phyloP scores from a whole-genome alignment of 2,329 filamentous ascomycete genomes.

The Sclerotinia glacialis region DNA sequence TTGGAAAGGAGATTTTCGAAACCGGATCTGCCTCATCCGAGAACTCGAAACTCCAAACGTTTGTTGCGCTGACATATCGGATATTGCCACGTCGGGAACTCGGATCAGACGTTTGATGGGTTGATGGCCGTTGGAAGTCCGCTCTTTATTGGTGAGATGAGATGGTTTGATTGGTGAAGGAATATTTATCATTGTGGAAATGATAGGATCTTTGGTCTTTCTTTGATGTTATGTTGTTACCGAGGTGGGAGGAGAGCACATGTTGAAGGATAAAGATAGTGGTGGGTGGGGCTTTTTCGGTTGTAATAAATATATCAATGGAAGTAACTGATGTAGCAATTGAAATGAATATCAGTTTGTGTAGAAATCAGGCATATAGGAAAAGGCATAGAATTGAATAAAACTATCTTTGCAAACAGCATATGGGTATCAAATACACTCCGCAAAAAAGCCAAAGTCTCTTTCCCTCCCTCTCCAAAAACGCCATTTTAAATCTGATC shows the following conservation, averaged over 20 bases:
- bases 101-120: not conserved
- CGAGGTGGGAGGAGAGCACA: not conserved
- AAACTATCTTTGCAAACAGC: not conserved
- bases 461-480: not conserved
- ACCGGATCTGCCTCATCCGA: conserved; percentile 18
- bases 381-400: conserved; percentile 12
- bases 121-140: not conserved
- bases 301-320: too few relatives aligned
- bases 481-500: conserved; percentile 12
- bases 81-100: not conserved
- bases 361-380: too few relatives aligned
- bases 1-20: conserved; percentile 12
- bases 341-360: too few relatives aligned
- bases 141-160: not conserved
- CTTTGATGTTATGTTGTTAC: not conserved
- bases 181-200: not conserved
- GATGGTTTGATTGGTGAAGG: not conserved
- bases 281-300: not conserved
- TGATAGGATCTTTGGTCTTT: not conserved
- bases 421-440: conserved; percentile 22
- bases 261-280: not conserved
- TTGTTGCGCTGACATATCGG: not conserved
- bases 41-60: not conserved
- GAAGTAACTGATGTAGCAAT: too few relatives aligned
- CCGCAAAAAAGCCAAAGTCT: conserved; percentile 11